These are phyloP conservation scores for Ceratobasidium sp. DNA, from an alignment of 1,284 basidiomycete genomes.

Conservation along the genomic window DNA sequence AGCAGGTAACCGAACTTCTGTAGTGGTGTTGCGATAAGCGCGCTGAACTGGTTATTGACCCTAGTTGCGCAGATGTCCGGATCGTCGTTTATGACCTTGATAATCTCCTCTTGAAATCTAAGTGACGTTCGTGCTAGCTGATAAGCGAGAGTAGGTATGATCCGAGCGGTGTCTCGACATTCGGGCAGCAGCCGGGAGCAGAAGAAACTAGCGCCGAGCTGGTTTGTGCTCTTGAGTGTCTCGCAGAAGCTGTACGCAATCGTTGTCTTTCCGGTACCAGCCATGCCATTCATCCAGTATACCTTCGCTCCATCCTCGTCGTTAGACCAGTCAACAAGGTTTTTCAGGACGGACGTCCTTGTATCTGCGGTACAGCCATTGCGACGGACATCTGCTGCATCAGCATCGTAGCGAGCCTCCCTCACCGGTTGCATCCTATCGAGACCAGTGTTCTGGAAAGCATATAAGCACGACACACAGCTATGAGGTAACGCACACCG, in stretches of 20 bases:
- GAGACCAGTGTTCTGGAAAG: no score
- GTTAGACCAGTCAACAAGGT: background rate
- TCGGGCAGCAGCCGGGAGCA: background rate
- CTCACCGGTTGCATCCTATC: no score
- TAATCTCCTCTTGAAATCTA: background rate
- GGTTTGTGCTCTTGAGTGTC: background rate
- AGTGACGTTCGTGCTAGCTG: constrained; percentile 14
- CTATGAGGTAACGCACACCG: no score
- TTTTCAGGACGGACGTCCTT: background rate
- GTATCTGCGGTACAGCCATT: background rate
- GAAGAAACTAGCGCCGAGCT: background rate
- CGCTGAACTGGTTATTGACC: background rate
- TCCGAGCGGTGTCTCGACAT: background rate
- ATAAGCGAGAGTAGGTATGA: constrained; percentile 2
- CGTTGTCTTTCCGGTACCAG: constrained; percentile 13
- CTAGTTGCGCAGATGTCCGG: background rate
- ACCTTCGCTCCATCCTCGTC: background rate
- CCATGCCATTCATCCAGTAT: background rate
- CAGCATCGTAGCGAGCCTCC: no score
- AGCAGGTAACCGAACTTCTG: background rate
- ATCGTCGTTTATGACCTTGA: background rate
- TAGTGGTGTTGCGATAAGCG: background rate
- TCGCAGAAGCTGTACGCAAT: background rate
- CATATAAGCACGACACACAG: no score
- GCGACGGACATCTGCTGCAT: background rate